These are phyloP conservation scores for Ricinus communis DNA, from an alignment of 345 rosid species.

Conservation along the genomic window DNA sequence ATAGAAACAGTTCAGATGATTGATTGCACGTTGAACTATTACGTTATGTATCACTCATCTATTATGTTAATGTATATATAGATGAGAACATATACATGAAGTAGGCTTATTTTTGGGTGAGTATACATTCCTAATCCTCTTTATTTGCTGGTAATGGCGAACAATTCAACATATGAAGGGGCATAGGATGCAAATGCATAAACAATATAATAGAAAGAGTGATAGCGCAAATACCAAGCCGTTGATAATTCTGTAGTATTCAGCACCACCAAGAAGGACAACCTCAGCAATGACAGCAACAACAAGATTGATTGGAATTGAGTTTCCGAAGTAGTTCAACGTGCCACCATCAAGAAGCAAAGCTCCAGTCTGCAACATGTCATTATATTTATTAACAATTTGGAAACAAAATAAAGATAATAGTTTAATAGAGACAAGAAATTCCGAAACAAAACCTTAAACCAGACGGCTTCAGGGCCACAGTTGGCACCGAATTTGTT, in stretches of 20 bases:
- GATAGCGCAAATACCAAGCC: slow-evolving; percentile 65
- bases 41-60: no score
- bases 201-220: neutral
- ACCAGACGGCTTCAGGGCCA: slow-evolving; percentile 99
- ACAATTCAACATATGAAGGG: no score
- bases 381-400: no score
- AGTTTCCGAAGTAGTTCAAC: slow-evolving; percentile 88
- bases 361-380: slow-evolving; percentile 77
- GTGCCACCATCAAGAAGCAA: slow-evolving; percentile 96
- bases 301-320: slow-evolving; percentile 81
- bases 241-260: slow-evolving; percentile 90
- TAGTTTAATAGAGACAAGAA: neutral
- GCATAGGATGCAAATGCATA: neutral
- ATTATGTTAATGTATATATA: no score
- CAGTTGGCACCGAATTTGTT: slow-evolving; percentile 98
- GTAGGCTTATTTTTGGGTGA: no score
- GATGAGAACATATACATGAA: no score
- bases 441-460: slow-evolving; percentile 48
- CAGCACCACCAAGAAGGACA: slow-evolving; percentile 93
- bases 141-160: no score
- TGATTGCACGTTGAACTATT: no score
- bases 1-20: no score
- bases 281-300: slow-evolving; percentile 80
- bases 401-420: neutral
- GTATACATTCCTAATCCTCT: no score